Evolutionary conservation across 2,329 filamentous ascomycete species (phyloP).

Genomic region (Fusarium coffeatum): DNA sequence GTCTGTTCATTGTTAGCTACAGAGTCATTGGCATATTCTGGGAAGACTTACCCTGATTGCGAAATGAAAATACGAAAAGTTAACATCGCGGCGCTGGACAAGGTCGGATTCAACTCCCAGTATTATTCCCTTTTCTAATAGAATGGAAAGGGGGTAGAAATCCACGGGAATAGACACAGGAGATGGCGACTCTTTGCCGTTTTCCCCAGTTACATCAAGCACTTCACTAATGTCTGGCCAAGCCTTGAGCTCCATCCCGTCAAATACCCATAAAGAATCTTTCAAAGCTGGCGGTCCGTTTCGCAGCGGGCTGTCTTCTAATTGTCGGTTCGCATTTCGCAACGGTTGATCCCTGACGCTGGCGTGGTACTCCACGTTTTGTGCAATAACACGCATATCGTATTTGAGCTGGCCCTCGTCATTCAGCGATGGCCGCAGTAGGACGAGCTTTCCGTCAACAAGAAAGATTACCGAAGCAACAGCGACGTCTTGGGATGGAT

Average conservation of each 20-base stretch:
- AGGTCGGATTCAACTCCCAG: constrained; percentile 92
- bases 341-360: constrained; percentile 86
- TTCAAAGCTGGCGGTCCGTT: constrained; percentile 66
- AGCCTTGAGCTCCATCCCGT: constrained; percentile 84
- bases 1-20: constrained; percentile 65
- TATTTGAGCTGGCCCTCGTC: constrained; percentile 91
- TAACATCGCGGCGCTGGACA: constrained; percentile 91
- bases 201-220: constrained; percentile 74
- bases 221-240: constrained; percentile 93
- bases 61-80: constrained; percentile 90
- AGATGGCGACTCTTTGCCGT: constrained; percentile 75
- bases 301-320: constrained; percentile 41
- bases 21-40: not conserved
- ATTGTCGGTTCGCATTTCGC: constrained; percentile 49
- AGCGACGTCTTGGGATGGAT: constrained; percentile 94
- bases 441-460: constrained; percentile 95
- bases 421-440: constrained; percentile 87
- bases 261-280: constrained; percentile 95
- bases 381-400: constrained; percentile 95
- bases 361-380: constrained; percentile 95
- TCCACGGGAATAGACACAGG: constrained; percentile 86
- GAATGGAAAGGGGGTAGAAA: constrained; percentile 90
- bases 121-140: constrained; percentile 90
- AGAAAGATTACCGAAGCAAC: constrained; percentile 94
- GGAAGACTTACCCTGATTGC: constrained; percentile 77